Evolutionary conservation across 768 basidiomycete genomes (phyloP).

Genomic region (Lepiota subincarnata): DNA sequence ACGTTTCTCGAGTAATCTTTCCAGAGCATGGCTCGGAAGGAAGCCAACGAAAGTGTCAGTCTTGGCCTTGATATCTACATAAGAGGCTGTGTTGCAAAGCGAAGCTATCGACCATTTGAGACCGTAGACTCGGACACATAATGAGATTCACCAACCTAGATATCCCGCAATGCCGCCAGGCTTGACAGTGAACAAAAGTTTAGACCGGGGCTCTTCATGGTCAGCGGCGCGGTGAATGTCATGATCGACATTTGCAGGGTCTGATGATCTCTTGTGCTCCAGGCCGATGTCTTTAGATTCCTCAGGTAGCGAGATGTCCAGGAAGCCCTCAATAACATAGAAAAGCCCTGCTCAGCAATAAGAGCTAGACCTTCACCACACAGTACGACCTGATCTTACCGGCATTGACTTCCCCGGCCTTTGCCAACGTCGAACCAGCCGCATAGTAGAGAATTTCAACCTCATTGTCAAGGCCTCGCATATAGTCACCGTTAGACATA

Average conservation of each 20-base stretch:
- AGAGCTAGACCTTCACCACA: constrained; percentile 10
- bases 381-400: constrained; percentile 36
- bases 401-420: constrained; percentile 85
- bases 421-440: constrained; percentile 80
- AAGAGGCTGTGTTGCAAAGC: constrained; percentile 86
- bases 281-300: constrained; percentile 25
- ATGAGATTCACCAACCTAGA: constrained; percentile 49
- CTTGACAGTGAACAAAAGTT: constrained; percentile 89
- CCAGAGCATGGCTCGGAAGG: constrained; percentile 81
- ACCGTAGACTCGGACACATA: constrained; percentile 4
- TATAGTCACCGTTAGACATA: constrained; percentile 48
- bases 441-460: constrained; percentile 94
- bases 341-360: constrained; percentile 56
- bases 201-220: constrained; percentile 41
- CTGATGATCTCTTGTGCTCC: constrained; percentile 17
- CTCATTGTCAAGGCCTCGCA: constrained; percentile 90
- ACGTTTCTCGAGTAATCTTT: constrained; percentile 85
- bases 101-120: constrained; percentile 54
- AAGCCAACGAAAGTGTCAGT: constrained; percentile 99
- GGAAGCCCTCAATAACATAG: constrained; percentile 93
- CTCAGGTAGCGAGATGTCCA: constrained; percentile 81
- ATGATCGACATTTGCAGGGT: constrained; percentile 13
- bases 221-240: constrained; percentile 20
- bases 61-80: constrained; percentile 95
- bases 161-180: constrained; percentile 98